phyloP scores from a whole-genome alignment of 139 green algal genomes.

The Ettlia oleoabundans region DNA sequence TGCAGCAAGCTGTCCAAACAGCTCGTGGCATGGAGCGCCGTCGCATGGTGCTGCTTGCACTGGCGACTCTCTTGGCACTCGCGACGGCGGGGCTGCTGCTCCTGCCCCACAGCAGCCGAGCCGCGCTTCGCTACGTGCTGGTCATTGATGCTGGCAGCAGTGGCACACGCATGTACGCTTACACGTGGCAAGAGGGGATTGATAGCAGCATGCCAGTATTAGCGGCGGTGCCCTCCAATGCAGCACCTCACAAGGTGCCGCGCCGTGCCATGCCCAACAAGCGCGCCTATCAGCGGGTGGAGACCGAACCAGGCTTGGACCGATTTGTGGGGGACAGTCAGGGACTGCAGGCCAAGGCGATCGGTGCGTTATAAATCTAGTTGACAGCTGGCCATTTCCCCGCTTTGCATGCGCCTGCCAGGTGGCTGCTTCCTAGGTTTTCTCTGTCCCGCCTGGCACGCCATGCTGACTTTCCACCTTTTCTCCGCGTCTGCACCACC shows the following conservation, averaged over 20 bases:
- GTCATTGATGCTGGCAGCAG: constrained; percentile 77
- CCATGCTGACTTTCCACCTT: no score
- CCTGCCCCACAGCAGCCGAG: neutral
- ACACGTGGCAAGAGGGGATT: neutral
- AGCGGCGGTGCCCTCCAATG: constrained; percentile 23
- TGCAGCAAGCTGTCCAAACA: no score
- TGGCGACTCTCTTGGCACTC: neutral
- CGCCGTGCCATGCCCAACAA: constrained; percentile 26
- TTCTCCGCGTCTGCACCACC: no score
- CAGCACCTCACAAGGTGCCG: constrained; percentile 33
- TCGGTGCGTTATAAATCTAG: constrained; percentile 26
- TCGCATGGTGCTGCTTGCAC: neutral
- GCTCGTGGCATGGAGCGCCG: neutral
- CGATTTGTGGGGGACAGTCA: constrained; percentile 49
- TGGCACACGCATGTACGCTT: constrained; percentile 70
- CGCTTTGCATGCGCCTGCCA: no score
- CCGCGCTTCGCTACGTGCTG: constrained; percentile 45
- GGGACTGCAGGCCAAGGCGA: constrained; percentile 9
- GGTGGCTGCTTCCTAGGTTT: no score
- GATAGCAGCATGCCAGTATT: neutral
- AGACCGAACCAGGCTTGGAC: constrained; percentile 88
- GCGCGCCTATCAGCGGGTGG: constrained; percentile 83
- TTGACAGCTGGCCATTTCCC: no score
- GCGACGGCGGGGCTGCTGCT: neutral
- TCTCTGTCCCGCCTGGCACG: no score